Evolutionary conservation across 2,329 filamentous ascomycete species (phyloP).

Genomic region (Colletotrichum sp.): DNA sequence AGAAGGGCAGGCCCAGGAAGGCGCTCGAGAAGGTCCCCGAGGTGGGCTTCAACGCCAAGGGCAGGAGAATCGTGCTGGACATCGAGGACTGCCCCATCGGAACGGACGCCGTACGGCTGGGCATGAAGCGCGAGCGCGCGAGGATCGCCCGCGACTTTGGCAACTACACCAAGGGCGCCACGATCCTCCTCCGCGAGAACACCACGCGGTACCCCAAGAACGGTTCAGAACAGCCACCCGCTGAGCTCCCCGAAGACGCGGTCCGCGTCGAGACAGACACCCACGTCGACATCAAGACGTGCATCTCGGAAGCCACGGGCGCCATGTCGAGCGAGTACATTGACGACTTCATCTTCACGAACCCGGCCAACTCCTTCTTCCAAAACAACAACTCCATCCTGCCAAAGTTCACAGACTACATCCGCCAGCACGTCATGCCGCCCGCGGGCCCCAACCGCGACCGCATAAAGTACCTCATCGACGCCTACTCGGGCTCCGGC

Average conservation of each 20-base stretch:
- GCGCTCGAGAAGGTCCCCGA: slow-evolving; percentile 70
- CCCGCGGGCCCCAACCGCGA: slow-evolving; percentile 34
- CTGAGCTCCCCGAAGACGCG: slow-evolving; percentile 40
- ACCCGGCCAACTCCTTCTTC: slow-evolving; percentile 94
- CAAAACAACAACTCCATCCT: slow-evolving; percentile 99
- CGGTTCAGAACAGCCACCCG: slow-evolving; percentile 25
- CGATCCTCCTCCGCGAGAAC: slow-evolving; percentile 85
- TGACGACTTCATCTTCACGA: slow-evolving; percentile 82
- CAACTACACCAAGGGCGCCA: slow-evolving; percentile 82
- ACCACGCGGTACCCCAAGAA: slow-evolving; percentile 70
- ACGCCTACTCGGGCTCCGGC: slow-evolving; percentile 96
- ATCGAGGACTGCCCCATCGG: slow-evolving; percentile 98
- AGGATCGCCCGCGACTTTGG: slow-evolving; percentile 73
- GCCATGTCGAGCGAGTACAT: slow-evolving; percentile 87
- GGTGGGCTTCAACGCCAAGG: slow-evolving; percentile 91
- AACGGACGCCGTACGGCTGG: slow-evolving; percentile 81
- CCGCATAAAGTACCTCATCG: slow-evolving; percentile 84
- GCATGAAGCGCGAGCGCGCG: slow-evolving; percentile 79
- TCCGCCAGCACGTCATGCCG: slow-evolving; percentile 78
- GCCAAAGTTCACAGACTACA: slow-evolving; percentile 82
- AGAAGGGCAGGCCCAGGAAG: slow-evolving; percentile 49
- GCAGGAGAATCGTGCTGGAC: slow-evolving; percentile 79
- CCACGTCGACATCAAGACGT: slow-evolving; percentile 82
- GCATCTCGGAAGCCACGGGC: slow-evolving; percentile 82
- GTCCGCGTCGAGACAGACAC: slow-evolving; percentile 59